A percentile compares a stretch with the other conserved stretches of the same genome.
These are phyloP conservation scores for Dryas octopetala DNA, from an alignment of 306 rosid species.

Conservation along the genomic window DNA sequence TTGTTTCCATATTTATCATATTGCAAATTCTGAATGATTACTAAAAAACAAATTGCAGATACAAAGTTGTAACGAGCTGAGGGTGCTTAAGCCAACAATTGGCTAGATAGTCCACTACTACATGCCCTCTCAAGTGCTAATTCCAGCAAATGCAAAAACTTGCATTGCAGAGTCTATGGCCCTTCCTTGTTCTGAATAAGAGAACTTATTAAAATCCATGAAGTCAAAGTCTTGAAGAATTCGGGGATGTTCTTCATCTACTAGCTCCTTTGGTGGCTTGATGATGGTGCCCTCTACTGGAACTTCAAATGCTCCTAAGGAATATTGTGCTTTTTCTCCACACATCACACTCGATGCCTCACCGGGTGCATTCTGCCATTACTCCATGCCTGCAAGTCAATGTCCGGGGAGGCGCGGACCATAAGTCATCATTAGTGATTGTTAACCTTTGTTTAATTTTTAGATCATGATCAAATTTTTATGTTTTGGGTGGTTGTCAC, in stretches of 20 bases:
- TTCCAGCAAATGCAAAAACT: conserved; percentile 13
- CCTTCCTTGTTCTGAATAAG: background rate
- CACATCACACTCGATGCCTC: conserved; percentile 19
- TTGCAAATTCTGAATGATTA: no score
- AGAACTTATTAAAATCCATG: background rate
- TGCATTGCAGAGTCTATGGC: background rate
- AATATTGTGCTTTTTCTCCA: conserved; percentile 11
- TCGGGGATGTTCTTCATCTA: conserved; percentile 12
- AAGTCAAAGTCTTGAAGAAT: background rate
- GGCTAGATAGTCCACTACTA: no score
- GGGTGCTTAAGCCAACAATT: no score
- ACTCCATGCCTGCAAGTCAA: conserved; percentile 23
- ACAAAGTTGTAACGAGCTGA: no score
- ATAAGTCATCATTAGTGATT: background rate
- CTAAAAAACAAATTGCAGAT: no score
- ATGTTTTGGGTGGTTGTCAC: background rate
- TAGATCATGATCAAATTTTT: background rate
- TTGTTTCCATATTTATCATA: no score
- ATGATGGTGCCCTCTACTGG: conserved; percentile 12
- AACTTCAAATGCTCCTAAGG: conserved; percentile 14
- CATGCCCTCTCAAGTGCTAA: background rate
- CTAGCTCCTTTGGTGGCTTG: conserved; percentile 16
- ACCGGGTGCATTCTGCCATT: conserved; percentile 21
- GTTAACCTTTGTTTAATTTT: background rate
- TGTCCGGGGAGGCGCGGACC: background rate